A percentile compares a stretch with the other conserved stretches of the same genome.
Evolutionary conservation across 73 alveolate species (phyloP).

Genomic region (Stentor coeruleus): DNA sequence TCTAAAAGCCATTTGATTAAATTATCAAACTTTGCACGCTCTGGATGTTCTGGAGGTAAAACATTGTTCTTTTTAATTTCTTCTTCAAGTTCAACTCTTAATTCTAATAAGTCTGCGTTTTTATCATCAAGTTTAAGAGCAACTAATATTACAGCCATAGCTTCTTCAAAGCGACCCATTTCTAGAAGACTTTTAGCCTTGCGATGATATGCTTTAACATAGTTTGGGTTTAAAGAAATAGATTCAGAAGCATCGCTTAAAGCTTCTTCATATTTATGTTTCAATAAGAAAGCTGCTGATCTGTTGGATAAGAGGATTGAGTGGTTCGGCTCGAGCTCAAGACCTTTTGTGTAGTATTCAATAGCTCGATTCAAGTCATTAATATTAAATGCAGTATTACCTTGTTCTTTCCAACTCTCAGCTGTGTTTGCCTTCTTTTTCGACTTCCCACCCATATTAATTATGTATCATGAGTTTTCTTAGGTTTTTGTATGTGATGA

Average conservation of each 20-base stretch:
- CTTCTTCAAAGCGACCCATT: slow-evolving; percentile 52
- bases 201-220: slow-evolving; percentile 69
- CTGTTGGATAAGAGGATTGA: slow-evolving; percentile 74
- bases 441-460: slow-evolving; percentile 19
- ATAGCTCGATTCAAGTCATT: slow-evolving; percentile 76
- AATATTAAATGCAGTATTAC: slow-evolving; percentile 76
- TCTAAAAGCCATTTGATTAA: slow-evolving; percentile 64
- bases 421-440: slow-evolving; percentile 14
- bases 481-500: no score
- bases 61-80: not conserved
- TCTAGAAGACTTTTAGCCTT: slow-evolving; percentile 63
- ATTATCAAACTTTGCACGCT: slow-evolving; percentile 42
- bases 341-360: slow-evolving; percentile 76
- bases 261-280: slow-evolving; percentile 65
- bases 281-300: slow-evolving; percentile 70
- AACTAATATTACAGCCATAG: not conserved
- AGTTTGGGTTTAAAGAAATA: slow-evolving; percentile 71
- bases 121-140: not conserved
- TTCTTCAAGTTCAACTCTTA: not conserved
- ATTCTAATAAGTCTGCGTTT: not conserved
- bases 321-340: slow-evolving; percentile 65
- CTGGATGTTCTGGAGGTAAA: slow-evolving; percentile 37
- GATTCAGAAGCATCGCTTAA: slow-evolving; percentile 71
- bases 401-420: slow-evolving; percentile 61
- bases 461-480: not conserved